Evolutionary conservation across 2,329 filamentous ascomycete genomes (phyloP), one percentile per base, ranked within the genome.

Genomic region (Cordyceps cicadae): DNA sequence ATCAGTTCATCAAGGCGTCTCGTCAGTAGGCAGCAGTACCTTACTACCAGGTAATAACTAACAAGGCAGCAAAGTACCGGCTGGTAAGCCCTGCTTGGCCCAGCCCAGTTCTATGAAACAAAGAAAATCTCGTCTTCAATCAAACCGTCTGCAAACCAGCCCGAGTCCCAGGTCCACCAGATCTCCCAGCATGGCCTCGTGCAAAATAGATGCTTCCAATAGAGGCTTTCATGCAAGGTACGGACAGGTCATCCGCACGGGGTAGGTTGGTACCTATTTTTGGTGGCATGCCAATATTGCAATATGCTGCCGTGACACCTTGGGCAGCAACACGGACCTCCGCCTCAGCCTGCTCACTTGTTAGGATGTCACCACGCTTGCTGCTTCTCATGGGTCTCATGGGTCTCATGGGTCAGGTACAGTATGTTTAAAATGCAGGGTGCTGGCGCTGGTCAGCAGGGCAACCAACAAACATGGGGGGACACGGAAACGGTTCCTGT

Each of bases 401-500:
- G 24, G 24, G 24, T 24, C 24, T 24, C 43, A 46, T 50, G 26
- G 54, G 48, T 45, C 26, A 21, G 48, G 32, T 43, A 32, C 19
- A 11, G 24, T 24, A 24, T 24, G 24, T 24, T 37, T 37, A 17
- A 43, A 41, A 52, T 51, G 48, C 56, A 52, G n/a, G 49, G 48
- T 48, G 17, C 21, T 12, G 24, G 37, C 37, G 39, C 37, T 26
- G 48, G 24, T 51, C 55, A 59, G 56, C 56, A 52, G 26, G 43
- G 49, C 56, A 59, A 59, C 56, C 48, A 57, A 39, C 45, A 32
- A 57, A 39, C 45, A 32, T 50, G 26, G 17, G 21, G 43, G 32
- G 49, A 24, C 29, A 24, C n/a, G 21, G 49, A 51, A 34, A 15
- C 48, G 34, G 52, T 59, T 59, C 49, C 41, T 51, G 41, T 45